Evolutionary conservation across 2,329 filamentous ascomycete genomes (phyloP).

Genomic region (Colletotrichum cuscutae): DNA sequence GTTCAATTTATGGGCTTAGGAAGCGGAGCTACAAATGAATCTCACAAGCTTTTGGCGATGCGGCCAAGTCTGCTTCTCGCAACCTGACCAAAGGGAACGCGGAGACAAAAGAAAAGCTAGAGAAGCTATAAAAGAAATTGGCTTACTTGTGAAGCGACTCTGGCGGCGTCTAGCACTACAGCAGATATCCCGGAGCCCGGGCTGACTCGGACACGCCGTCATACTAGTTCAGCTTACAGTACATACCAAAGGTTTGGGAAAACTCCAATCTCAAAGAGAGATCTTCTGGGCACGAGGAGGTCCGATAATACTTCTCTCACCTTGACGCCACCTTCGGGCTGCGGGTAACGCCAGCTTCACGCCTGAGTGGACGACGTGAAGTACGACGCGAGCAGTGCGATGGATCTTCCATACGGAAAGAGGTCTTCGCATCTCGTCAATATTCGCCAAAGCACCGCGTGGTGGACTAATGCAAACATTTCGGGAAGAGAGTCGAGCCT

Average conservation of each 20-base stretch:
- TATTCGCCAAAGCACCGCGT: conserved; percentile 47
- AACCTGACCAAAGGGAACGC: no score
- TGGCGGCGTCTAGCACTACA: conserved; percentile 14
- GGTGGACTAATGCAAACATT: conserved; percentile 34
- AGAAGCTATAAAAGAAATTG: no score
- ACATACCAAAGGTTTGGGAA: conserved; percentile 49
- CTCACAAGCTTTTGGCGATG: no score
- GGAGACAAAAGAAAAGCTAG: no score
- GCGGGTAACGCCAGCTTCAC: conserved; percentile 56
- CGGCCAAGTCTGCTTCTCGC: no score
- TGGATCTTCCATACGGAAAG: conserved; percentile 58
- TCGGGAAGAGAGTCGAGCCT: conserved; percentile 30
- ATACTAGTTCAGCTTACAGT: conserved; percentile 45
- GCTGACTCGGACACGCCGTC: conserved; percentile 48
- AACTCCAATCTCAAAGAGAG: conserved; percentile 55
- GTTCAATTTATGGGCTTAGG: no score
- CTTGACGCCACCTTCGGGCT: conserved; percentile 54
- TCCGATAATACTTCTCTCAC: conserved; percentile 57
- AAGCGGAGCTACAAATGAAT: no score
- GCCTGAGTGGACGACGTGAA: conserved; percentile 52
- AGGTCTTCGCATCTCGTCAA: conserved; percentile 48
- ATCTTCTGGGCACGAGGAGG: conserved; percentile 50
- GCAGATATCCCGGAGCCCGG: conserved; percentile 51
- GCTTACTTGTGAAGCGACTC: conserved; percentile 14
- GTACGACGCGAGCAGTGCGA: conserved; percentile 45